These are phyloP conservation scores for Skeletonema menzelii DNA, from an alignment of 108 stramenopile genomes.

Conservation along the genomic window DNA sequence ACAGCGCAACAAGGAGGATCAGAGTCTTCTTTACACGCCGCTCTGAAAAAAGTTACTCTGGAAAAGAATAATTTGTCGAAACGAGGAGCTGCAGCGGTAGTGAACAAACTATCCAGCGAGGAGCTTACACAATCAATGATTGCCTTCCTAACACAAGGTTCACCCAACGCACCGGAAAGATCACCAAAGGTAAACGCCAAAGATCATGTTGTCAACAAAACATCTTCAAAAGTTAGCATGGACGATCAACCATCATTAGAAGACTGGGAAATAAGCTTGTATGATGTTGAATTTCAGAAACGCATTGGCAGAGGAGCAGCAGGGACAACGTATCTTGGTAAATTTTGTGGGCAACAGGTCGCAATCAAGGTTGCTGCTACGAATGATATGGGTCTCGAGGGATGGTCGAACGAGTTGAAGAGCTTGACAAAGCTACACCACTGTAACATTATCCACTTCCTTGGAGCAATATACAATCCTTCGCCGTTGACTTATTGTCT, in stretches of 20 bases:
- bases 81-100: not conserved
- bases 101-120: not conserved
- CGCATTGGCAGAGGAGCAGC: slow-evolving; percentile 64
- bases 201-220: not conserved
- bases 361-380: slow-evolving; percentile 76
- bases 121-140: not conserved
- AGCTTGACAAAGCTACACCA: slow-evolving; percentile 67
- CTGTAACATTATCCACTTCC: slow-evolving; percentile 70
- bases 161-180: not conserved
- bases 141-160: not conserved
- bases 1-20: not conserved
- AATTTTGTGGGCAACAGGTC: slow-evolving; percentile 62
- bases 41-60: slow-evolving; percentile 7
- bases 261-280: slow-evolving; percentile 75
- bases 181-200: not conserved
- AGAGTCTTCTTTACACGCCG: not conserved
- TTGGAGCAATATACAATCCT: slow-evolving; percentile 68
- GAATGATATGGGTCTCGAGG: slow-evolving; percentile 67
- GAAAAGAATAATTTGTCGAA: not conserved
- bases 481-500: slow-evolving; percentile 69
- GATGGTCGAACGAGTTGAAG: slow-evolving; percentile 66
- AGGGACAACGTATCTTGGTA: slow-evolving; percentile 74
- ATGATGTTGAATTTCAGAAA: slow-evolving; percentile 68
- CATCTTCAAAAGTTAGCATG: slow-evolving; percentile 21
- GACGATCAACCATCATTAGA: slow-evolving; percentile 27